Evolutionary conservation across 441 rosid genomes (phyloP).

Genomic region (Pelargonium australe): DNA sequence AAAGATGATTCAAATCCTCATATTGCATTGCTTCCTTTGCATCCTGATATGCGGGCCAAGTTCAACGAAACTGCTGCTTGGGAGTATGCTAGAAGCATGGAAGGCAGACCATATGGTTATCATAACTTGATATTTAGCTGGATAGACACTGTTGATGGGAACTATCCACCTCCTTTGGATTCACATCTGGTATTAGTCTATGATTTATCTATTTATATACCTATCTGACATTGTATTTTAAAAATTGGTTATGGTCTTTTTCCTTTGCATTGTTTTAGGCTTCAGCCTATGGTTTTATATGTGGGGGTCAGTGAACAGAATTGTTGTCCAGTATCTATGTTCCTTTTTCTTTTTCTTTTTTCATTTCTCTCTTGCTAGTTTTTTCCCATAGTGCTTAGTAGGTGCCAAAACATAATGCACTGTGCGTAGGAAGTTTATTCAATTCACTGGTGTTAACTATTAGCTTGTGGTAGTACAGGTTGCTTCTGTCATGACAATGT

Average conservation of each 20-base stretch:
- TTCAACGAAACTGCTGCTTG: constrained; percentile 91
- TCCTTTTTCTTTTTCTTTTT: too few relatives aligned
- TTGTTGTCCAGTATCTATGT: too few relatives aligned
- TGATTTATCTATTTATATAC: not conserved
- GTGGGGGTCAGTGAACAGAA: too few relatives aligned
- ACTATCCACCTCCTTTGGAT: constrained; percentile 93
- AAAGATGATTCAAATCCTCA: constrained; percentile 87
- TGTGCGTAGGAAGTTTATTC: too few relatives aligned
- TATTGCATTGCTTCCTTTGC: constrained; percentile 86
- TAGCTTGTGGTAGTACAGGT: constrained; percentile 44
- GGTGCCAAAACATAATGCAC: too few relatives aligned
- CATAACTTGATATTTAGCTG: constrained; percentile 98
- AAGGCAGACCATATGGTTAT: constrained; percentile 83
- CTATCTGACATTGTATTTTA: not conserved
- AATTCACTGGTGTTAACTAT: not conserved
- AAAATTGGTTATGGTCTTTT: not conserved
- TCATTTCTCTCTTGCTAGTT: too few relatives aligned
- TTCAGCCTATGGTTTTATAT: too few relatives aligned
- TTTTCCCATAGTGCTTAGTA: too few relatives aligned
- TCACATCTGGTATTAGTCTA: constrained; percentile 63
- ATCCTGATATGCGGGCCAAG: constrained; percentile 71
- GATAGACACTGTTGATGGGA: constrained; percentile 78
- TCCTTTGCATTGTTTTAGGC: too few relatives aligned
- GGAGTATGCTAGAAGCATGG: constrained; percentile 92
- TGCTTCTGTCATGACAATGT: constrained; percentile 96